Conservation (phyloP, 2,329 filamentous ascomycete species). For the Keithomyces neogunnii region DNA sequence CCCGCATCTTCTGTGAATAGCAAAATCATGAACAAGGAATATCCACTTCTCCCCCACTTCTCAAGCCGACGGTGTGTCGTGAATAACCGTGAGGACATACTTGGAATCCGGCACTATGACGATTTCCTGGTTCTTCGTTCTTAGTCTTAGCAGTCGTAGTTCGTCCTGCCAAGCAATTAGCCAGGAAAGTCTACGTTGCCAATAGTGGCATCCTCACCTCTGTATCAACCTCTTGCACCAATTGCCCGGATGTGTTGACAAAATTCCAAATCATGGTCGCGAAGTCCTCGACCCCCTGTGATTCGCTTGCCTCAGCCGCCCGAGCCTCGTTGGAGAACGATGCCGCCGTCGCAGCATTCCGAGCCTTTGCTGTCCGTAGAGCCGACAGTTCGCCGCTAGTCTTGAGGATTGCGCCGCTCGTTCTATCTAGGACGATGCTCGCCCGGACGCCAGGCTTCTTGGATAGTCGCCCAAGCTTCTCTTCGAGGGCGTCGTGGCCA, state of each 20-base stretch:
- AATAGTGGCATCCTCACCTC: constrained; percentile 39
- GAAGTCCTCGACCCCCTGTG: constrained; percentile 61
- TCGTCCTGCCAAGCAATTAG: constrained; percentile 51
- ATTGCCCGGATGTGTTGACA: constrained; percentile 56
- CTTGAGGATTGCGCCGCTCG: constrained; percentile 65
- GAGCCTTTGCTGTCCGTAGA: constrained; percentile 33
- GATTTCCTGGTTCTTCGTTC: constrained; percentile 79
- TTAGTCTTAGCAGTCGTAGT: constrained; percentile 63
- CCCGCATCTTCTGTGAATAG: not conserved
- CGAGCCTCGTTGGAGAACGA: constrained; percentile 39
- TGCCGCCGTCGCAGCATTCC: constrained; percentile 25
- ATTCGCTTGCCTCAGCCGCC: constrained; percentile 36
- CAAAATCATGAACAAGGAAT: not conserved
- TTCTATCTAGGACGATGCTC: constrained; percentile 65
- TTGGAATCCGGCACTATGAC: constrained; percentile 76
- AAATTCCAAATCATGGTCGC: constrained; percentile 71
- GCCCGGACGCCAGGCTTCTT: constrained; percentile 74
- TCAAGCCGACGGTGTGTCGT: constrained; percentile 68
- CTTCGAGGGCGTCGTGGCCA: constrained; percentile 53
- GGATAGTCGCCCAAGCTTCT: constrained; percentile 59
- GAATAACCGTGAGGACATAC: constrained; percentile 70
- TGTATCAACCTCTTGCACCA: constrained; percentile 65
- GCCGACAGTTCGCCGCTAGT: constrained; percentile 61
- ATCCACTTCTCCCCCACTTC: not conserved
- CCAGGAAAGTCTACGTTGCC: not conserved